Percentiles rank a stretch among this genome's conserved stretches.
phyloP scores from a whole-genome alignment of 768 basidiomycete genomes.

The Leccinum sublutescens region DNA sequence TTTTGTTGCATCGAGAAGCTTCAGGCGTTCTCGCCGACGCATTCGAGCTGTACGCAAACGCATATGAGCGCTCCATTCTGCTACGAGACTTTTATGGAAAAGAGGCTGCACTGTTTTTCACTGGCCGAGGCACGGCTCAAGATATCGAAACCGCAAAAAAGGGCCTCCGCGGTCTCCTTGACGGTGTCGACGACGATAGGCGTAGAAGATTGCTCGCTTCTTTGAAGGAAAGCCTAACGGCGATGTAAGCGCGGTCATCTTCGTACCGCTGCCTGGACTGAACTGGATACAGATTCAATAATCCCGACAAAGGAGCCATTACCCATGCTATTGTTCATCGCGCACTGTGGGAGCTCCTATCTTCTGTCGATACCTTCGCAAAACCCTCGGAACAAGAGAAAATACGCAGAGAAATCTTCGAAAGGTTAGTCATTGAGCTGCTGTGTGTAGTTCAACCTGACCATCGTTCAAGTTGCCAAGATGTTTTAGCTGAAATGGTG shows the following conservation, averaged over 20 bases:
- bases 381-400: constrained; percentile 73
- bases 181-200: constrained; percentile 60
- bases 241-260: constrained; percentile 54
- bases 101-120: constrained; percentile 72
- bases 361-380: constrained; percentile 52
- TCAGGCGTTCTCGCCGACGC: constrained; percentile 82
- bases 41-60: constrained; percentile 84
- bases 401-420: constrained; percentile 75
- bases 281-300: constrained; percentile 68
- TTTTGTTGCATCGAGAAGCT: constrained; percentile 84
- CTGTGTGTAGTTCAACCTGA: not conserved
- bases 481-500: constrained; percentile 86
- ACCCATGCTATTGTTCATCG: constrained; percentile 88
- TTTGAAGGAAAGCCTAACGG: constrained; percentile 69
- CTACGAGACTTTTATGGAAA: constrained; percentile 90
- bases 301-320: constrained; percentile 85
- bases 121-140: constrained; percentile 52
- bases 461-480: constrained; percentile 58
- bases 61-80: constrained; percentile 78
- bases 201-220: constrained; percentile 63
- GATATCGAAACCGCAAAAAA: constrained; percentile 65
- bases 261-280: not conserved
- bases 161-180: constrained; percentile 67
- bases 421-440: constrained; percentile 49
- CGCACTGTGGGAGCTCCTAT: constrained; percentile 82